Percentiles rank a stretch among this genome's conserved stretches.
Conservation (phyloP, 2,329 filamentous ascomycete genomes). For the Chrysoporthe cubensis region DNA sequence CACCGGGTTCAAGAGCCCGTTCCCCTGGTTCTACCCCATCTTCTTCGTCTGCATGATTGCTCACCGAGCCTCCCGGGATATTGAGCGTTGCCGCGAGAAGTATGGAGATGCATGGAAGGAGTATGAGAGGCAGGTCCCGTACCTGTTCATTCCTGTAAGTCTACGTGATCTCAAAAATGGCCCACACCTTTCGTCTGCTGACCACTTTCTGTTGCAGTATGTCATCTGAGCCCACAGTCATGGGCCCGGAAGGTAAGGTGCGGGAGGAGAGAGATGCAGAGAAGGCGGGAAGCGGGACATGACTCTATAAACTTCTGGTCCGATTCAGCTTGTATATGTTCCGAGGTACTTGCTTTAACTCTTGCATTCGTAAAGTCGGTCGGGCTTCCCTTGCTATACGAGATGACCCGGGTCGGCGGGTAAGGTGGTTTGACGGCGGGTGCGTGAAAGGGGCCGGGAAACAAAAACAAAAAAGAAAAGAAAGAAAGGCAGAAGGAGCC, state of each 20-base stretch:
- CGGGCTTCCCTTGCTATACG: neutral
- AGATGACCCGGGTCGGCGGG: neutral
- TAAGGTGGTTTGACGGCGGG: neutral
- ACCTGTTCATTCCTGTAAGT: slow-evolving; percentile 69
- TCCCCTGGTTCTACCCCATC: slow-evolving; percentile 86
- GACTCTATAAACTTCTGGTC: slow-evolving; percentile 1
- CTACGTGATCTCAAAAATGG: slow-evolving; percentile 25
- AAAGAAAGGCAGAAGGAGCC: neutral
- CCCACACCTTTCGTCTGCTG: neutral
- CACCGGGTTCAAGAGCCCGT: slow-evolving; percentile 77
- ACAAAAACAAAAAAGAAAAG: neutral
- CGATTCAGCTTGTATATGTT: slow-evolving; percentile 26
- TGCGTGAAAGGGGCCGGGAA: neutral
- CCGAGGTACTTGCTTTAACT: slow-evolving; percentile 19
- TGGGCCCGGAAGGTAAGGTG: neutral
- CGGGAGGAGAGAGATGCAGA: neutral
- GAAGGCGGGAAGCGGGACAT: neutral
- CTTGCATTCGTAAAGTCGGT: slow-evolving; percentile 8
- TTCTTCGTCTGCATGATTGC: slow-evolving; percentile 83
- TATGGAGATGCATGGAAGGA: slow-evolving; percentile 83
- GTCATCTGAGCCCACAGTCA: slow-evolving; percentile 41
- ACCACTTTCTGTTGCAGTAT: slow-evolving; percentile 38
- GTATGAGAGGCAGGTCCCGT: slow-evolving; percentile 80
- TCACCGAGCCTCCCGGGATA: slow-evolving; percentile 76
- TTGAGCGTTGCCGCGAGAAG: slow-evolving; percentile 73